Evolutionary conservation across 176 grass and related monocot species (phyloP).

Genomic region (Aegilops sharonensis): DNA sequence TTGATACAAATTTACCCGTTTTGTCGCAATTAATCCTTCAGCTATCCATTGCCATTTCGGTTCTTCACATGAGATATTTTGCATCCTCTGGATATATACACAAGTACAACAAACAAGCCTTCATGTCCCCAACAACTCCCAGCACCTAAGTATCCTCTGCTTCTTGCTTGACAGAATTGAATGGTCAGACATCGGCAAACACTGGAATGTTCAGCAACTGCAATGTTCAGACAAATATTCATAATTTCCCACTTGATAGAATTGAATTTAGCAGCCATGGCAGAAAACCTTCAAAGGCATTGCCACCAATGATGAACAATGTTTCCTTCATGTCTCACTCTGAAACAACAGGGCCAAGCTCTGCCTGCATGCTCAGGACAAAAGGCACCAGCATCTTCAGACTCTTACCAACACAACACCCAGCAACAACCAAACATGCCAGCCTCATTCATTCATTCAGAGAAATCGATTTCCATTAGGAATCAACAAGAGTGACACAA

Average conservation of each 20-base stretch:
- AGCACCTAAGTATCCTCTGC: neutral
- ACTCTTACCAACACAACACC: neutral
- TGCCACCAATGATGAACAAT: neutral
- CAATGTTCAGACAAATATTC: too few relatives aligned
- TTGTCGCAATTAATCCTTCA: neutral
- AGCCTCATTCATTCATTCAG: neutral
- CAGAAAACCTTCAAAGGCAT: too few relatives aligned
- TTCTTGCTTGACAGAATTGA: too few relatives aligned
- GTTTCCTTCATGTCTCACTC: neutral
- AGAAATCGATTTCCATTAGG: neutral
- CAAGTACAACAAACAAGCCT: neutral
- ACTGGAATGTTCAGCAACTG: too few relatives aligned
- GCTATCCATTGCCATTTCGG: neutral
- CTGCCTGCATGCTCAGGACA: neutral
- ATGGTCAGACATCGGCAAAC: too few relatives aligned
- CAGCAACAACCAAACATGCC: neutral
- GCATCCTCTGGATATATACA: constrained; percentile 15
- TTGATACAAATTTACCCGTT: neutral
- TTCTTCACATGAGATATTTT: neutral
- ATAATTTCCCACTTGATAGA: too few relatives aligned
- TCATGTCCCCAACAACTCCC: neutral
- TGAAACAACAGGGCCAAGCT: neutral
- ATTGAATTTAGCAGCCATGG: too few relatives aligned
- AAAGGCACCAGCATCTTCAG: neutral
- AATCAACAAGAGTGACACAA: constrained; percentile 3